These are phyloP conservation scores for Strobilomyces dryophilus DNA, from an alignment of 768 basidiomycete species.

Conservation along the genomic window DNA sequence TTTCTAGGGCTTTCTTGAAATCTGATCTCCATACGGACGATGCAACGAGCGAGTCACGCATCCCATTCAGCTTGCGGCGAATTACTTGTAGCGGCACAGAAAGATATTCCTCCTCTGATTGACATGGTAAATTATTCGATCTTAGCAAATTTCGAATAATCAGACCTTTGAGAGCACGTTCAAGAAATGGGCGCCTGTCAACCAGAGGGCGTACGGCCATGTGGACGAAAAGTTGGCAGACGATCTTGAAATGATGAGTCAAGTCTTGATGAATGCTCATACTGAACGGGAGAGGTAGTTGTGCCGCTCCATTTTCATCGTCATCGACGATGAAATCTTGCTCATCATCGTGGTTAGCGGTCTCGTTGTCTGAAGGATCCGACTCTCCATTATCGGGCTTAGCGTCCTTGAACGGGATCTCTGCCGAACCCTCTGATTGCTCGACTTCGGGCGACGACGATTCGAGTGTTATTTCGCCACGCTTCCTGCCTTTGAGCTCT, in stretches of 20 bases:
- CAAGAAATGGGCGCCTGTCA: conserved; percentile 54
- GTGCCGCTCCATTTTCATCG: conserved; percentile 39
- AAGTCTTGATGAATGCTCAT: conserved; percentile 75
- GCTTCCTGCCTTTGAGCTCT: conserved; percentile 40
- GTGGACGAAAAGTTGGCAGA: conserved; percentile 86
- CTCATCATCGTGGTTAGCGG: conserved; percentile 22
- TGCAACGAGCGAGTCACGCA: conserved; percentile 71
- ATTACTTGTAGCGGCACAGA: conserved; percentile 60
- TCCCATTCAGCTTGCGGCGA: conserved; percentile 66
- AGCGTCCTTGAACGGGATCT: conserved; percentile 44
- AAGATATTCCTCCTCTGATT: conserved; percentile 64
- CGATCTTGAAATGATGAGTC: conserved; percentile 77
- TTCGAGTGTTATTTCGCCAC: conserved; percentile 30
- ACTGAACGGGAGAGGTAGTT: conserved; percentile 76
- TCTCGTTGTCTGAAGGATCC: conserved; percentile 33
- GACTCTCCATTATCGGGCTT: conserved; percentile 36
- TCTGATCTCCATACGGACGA: conserved; percentile 81
- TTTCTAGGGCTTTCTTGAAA: conserved; percentile 63
- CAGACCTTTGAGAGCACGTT: conserved; percentile 47
- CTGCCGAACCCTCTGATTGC: conserved; percentile 23
- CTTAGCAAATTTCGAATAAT: background rate
- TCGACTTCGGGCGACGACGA: conserved; percentile 34
- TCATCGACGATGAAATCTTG: conserved; percentile 63
- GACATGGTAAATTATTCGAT: background rate
- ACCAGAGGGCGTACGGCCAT: conserved; percentile 57